Evolutionary conservation across 306 rosid genomes (phyloP), one percentile per base, ranked within the genome.

Genomic region (Cicer bijugum): DNA sequence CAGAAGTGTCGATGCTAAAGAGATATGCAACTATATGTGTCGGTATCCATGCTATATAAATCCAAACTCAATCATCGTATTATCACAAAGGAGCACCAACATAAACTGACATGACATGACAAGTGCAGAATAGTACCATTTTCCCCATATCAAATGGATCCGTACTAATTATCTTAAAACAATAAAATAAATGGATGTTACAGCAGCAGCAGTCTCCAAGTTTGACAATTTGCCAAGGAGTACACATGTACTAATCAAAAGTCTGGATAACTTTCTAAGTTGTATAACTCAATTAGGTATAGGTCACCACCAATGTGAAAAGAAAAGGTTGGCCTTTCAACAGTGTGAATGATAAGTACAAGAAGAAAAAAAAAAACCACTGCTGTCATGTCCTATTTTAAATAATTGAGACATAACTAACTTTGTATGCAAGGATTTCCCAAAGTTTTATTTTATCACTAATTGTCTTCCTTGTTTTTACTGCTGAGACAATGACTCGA

Each of bases 191-290:
- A 37, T 46, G 48, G 59, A 23, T 33, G 47, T 28, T 28, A 28
- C 33, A 28, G 33, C 33, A 28, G 33, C 33, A 28, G 33, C 33
- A 28, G 33, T 28, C 33, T 28, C 33, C 33, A 28, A 28, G 4
- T 28, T 28, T 28, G 33, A 28, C 33, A 28, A 28, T 28, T 28
- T 28, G 33, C 20, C 40, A 61, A 37, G 7, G 50, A 16, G 11
- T 10, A 58, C 5, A 58, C 12, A 44, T 56, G 57, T 33, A 73
- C 68, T 42, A 23, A 28, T 42, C 77, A 73, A 71, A 46, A 51
- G 17, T 33, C 23, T 2, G 33, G 15, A 50, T 40, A 69, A 37
- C 16, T n/a, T 42, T 70, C 39, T 51, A 38, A 10, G 39, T 10
- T 16, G 28, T 70, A 52, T 9, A 38, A 58, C 56, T 57, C 23